Evolutionary conservation across 345 rosid species (phyloP).

Genomic region (Conringia planisiliqua): DNA sequence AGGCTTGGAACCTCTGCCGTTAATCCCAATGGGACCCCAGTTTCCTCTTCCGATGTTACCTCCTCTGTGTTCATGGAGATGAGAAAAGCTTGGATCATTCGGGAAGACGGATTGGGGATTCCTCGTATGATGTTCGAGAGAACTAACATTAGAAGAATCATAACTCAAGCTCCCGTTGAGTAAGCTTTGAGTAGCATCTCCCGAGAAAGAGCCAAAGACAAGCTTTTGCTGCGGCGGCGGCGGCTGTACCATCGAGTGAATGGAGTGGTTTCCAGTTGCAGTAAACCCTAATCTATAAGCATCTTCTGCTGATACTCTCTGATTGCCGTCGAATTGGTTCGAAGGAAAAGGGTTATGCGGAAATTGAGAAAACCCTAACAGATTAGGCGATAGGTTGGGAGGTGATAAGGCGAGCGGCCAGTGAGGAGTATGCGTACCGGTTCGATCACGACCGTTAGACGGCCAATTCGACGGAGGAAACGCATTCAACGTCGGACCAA

Average conservation of each 20-base stretch:
- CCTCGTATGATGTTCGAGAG: conserved; percentile 6
- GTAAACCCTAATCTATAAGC: conserved; percentile 48
- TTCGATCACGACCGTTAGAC: conserved; percentile 45
- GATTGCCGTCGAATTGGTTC: conserved; percentile 38
- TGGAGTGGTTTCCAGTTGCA: conserved; percentile 25
- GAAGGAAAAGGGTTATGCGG: conserved; percentile 28
- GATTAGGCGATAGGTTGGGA: conserved; percentile 41
- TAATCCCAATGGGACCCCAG: conserved; percentile 34
- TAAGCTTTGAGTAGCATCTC: conserved; percentile 36
- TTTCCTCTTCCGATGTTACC: conserved; percentile 39
- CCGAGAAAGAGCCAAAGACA: conserved; percentile 58
- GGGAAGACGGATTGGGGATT: conserved; percentile 35
- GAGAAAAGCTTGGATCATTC: conserved; percentile 29
- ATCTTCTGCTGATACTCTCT: conserved; percentile 40
- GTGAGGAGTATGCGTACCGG: conserved; percentile 31
- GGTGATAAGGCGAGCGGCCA: conserved; percentile 41
- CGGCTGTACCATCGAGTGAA: conserved; percentile 39
- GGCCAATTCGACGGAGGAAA: conserved; percentile 37
- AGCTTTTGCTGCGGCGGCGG: conserved; percentile 31
- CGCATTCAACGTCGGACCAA: conserved; percentile 50
- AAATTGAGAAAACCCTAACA: conserved; percentile 53
- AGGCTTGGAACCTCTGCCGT: conserved; percentile 34
- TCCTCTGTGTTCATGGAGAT: conserved; percentile 30
- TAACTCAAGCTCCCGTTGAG: conserved; percentile 28
- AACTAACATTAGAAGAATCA: conserved; percentile 25